Percentiles rank a stretch among this genome's conserved stretches.
Conservation (phyloP, 2,329 filamentous ascomycete species). For the Cucurbitaria berberidis region DNA sequence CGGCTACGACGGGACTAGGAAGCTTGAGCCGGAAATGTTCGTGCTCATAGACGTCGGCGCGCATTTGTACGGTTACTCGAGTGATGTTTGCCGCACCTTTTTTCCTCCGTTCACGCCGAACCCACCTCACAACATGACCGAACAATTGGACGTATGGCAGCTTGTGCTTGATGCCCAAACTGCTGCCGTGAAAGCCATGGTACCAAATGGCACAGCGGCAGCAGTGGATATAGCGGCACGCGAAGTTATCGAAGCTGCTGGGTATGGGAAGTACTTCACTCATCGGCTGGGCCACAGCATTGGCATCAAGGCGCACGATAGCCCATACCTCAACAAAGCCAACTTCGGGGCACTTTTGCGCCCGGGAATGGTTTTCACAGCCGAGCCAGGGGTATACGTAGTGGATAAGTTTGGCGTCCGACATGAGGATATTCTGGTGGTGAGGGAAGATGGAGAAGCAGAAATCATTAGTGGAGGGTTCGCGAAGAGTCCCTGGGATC, state of each 20-base stretch:
- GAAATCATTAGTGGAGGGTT: constrained; percentile 62
- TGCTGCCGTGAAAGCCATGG: constrained; percentile 59
- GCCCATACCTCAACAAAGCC: constrained; percentile 68
- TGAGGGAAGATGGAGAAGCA: constrained; percentile 60
- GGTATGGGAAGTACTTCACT: constrained; percentile 66
- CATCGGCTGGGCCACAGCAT: constrained; percentile 69
- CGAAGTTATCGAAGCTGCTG: constrained; percentile 62
- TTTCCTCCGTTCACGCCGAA: constrained; percentile 48
- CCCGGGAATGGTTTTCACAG: constrained; percentile 68
- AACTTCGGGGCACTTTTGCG: constrained; percentile 57
- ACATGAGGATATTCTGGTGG: constrained; percentile 67
- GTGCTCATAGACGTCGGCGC: constrained; percentile 68
- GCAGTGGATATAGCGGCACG: constrained; percentile 67
- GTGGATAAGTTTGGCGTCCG: constrained; percentile 66
- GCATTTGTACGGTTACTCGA: constrained; percentile 67
- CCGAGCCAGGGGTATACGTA: constrained; percentile 68
- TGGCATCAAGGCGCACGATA: constrained; percentile 71
- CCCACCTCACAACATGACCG: constrained; percentile 31
- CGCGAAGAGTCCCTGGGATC: constrained; percentile 61
- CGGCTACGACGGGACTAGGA: constrained; percentile 58
- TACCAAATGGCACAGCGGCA: constrained; percentile 61
- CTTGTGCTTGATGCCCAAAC: constrained; percentile 68
- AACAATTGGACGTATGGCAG: constrained; percentile 65
- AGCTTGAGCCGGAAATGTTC: constrained; percentile 61
- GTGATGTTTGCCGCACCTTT: constrained; percentile 69